Evolutionary conservation across 2,329 filamentous ascomycete species (phyloP), one percentile per base, ranked within the genome.

Genomic region (Botrytis hyacinthi): DNA sequence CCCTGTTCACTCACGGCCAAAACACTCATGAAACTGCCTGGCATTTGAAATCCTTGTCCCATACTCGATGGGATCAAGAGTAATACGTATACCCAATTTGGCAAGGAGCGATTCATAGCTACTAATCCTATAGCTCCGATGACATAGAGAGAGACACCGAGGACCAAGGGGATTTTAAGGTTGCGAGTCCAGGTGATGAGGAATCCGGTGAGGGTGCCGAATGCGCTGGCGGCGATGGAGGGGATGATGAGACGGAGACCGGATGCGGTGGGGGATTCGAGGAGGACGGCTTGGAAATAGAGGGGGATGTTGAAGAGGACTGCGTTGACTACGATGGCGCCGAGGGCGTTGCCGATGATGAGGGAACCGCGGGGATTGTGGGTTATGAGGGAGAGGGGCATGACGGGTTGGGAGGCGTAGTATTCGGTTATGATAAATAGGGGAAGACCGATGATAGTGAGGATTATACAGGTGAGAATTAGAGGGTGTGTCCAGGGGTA

Each of bases 221-320:
- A 82, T 48, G 82, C 63, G 61, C 89, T 89, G 42, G 88, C 82
- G 3, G 86, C 87, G 40, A 90, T 77, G 0, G 89, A 89, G 7
- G 91, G 89, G 10, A 90, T 84, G 32, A 93, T 86, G 71, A 95
- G 89, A 61, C 90, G 88, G 42, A 94, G 87, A n/a, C 92, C 92
- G 0, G 92, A 93, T 37, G 86, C 84, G 0, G 92, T 93, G 26
- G 92, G 90, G 9, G 86, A 87, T 73, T 91, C 89, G 70, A 92
- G 86, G 66, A 93, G 89, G 40, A 93, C 91, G 54, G 90, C 91
- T 80, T 93, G 92, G 83, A 93, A 94, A 83, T 91, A 95, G 12
- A 95, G 84, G 0, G 92, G 92, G 9, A 87, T 85, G 80, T 90
- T 90, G 79, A 90, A 90, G 32, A 88, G 78, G 65, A 90, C 85